These are phyloP conservation scores for Telopea speciosissima DNA, from an alignment of 177 flowering plant species.

Conservation along the genomic window DNA sequence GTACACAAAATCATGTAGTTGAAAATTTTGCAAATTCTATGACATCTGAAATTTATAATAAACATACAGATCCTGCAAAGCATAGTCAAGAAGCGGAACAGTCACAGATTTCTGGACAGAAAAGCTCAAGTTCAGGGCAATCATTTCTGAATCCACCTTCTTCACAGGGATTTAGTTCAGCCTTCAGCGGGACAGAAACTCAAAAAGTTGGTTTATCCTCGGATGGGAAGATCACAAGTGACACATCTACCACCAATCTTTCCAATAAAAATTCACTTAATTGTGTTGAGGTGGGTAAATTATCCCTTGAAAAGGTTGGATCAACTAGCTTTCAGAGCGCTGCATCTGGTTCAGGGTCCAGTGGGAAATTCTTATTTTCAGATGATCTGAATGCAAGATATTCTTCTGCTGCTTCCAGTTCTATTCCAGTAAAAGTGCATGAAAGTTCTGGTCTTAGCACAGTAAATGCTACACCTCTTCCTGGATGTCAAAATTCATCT, in stretches of 20 bases:
- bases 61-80: slow-evolving; percentile 10
- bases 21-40: slow-evolving; percentile 11
- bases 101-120: slow-evolving; percentile 11
- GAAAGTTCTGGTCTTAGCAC: slow-evolving; percentile 14
- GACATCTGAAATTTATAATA: slow-evolving; percentile 17
- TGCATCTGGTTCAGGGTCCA: slow-evolving; percentile 23
- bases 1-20: slow-evolving; percentile 2
- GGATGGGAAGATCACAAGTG: slow-evolving; percentile 18
- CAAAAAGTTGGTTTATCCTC: slow-evolving; percentile 13
- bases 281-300: slow-evolving; percentile 16
- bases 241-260: slow-evolving; percentile 9
- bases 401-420: slow-evolving; percentile 18
- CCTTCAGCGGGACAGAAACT: slow-evolving; percentile 13
- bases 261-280: slow-evolving; percentile 15
- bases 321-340: slow-evolving; percentile 15
- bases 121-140: slow-evolving; percentile 15
- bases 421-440: slow-evolving; percentile 12
- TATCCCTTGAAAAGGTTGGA: slow-evolving; percentile 14
- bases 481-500: slow-evolving; percentile 11
- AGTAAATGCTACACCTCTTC: slow-evolving; percentile 9
- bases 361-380: slow-evolving; percentile 15
- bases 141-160: slow-evolving; percentile 17
- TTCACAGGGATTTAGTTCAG: slow-evolving; percentile 11
- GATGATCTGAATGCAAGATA: slow-evolving; percentile 21
- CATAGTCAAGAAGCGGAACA: slow-evolving; percentile 14